These are phyloP conservation scores for Mycena citricolor DNA, from an alignment of 1,284 basidiomycete species.

Conservation along the genomic window DNA sequence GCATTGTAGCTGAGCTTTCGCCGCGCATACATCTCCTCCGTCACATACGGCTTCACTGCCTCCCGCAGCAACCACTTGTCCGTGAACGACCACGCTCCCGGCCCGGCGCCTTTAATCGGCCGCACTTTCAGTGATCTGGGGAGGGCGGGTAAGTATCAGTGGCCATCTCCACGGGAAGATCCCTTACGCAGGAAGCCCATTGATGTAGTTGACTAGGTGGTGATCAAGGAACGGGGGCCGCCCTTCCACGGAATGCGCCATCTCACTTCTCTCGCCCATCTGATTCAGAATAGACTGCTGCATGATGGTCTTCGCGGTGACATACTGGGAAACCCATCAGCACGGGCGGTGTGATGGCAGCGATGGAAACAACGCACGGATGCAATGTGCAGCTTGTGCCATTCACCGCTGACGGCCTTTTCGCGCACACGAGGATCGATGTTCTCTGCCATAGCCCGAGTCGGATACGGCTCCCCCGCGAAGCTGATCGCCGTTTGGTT, in stretches of 20 bases:
- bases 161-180: too few relatives aligned
- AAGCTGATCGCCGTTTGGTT: neutral
- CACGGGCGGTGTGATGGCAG: too few relatives aligned
- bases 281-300: conserved; percentile 12
- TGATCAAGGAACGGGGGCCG: conserved; percentile 23
- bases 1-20: conserved; percentile 20
- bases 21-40: conserved; percentile 17
- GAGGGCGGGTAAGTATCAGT: too few relatives aligned
- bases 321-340: too few relatives aligned
- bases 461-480: neutral
- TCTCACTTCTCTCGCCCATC: conserved; percentile 20
- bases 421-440: neutral
- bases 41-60: conserved; percentile 21
- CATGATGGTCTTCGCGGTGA: conserved; percentile 11
- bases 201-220: conserved; percentile 8
- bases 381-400: conserved; percentile 1
- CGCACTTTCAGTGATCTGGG: too few relatives aligned
- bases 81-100: conserved; percentile 10
- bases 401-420: neutral
- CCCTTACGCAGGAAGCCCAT: conserved; percentile 21
- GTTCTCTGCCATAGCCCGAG: neutral
- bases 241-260: conserved; percentile 21
- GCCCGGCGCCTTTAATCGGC: conserved; percentile 1
- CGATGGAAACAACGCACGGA: conserved; percentile 6
- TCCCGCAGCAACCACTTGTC: conserved; percentile 22